phyloP scores from a whole-genome alignment of 805 yeast species.

The Nakazawaea molendinolei region DNA sequence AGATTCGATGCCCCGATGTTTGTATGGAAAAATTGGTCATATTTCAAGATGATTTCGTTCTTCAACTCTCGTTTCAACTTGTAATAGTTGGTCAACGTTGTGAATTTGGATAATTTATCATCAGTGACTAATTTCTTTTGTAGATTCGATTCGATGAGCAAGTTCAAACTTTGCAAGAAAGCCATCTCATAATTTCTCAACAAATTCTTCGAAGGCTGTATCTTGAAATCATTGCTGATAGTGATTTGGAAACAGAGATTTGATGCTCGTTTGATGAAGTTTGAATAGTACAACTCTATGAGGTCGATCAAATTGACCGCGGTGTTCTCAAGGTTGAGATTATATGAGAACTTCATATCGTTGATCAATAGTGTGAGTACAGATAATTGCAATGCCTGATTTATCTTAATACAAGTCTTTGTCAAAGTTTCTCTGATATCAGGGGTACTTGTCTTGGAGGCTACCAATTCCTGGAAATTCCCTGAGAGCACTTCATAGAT shows the following conservation, averaged over 20 bases:
- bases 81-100: constrained; percentile 47
- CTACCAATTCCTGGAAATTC: constrained; percentile 6
- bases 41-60: constrained; percentile 41
- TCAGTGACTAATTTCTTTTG: constrained; percentile 35
- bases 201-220: constrained; percentile 23
- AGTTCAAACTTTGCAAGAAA: constrained; percentile 28
- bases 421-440: neutral
- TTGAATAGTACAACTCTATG: constrained; percentile 8
- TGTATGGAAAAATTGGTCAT: constrained; percentile 44
- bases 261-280: constrained; percentile 8
- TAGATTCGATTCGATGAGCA: constrained; percentile 35
- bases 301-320: constrained; percentile 10
- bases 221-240: constrained; percentile 8
- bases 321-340: constrained; percentile 22
- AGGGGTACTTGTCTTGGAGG: constrained; percentile 1
- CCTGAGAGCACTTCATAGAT: constrained; percentile 30
- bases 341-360: constrained; percentile 37
- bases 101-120: constrained; percentile 29
- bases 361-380: constrained; percentile 30
- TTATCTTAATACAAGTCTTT: constrained; percentile 7
- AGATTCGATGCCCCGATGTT: constrained; percentile 34
- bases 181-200: constrained; percentile 24
- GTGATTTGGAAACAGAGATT: constrained; percentile 17
- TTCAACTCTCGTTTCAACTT: constrained; percentile 38
- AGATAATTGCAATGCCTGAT: constrained; percentile 4